Evolutionary conservation across 2,329 filamentous ascomycete species (phyloP).

Genomic region (Talaromyces pinophilus): DNA sequence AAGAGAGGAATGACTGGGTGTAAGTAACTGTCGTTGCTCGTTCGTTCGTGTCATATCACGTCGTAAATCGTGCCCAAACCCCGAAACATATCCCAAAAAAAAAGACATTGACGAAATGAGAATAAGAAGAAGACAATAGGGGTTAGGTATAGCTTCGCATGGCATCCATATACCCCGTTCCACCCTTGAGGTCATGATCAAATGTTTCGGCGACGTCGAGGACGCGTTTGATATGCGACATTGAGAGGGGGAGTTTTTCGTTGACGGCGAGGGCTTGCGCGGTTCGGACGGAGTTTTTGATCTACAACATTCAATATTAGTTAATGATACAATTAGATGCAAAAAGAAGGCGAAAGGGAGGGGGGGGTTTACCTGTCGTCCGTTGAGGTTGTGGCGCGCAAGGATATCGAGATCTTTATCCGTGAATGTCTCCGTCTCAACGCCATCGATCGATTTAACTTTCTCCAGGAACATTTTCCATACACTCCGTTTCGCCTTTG

Average conservation of each 20-base stretch:
- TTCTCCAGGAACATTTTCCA: constrained; percentile 82
- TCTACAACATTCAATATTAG: constrained; percentile 51
- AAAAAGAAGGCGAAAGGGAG: background rate
- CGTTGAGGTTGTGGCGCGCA: constrained; percentile 68
- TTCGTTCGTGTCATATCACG: background rate
- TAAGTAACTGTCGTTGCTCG: background rate
- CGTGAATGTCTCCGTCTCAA: constrained; percentile 50
- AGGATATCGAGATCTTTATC: constrained; percentile 67
- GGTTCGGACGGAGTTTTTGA: constrained; percentile 84
- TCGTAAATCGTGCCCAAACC: background rate
- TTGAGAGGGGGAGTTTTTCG: constrained; percentile 68
- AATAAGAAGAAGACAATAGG: constrained; percentile 1
- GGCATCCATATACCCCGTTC: constrained; percentile 75
- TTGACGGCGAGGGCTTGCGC: constrained; percentile 80
- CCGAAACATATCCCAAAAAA: background rate
- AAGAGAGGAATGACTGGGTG: background rate
- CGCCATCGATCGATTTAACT: constrained; percentile 65
- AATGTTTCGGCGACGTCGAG: constrained; percentile 83
- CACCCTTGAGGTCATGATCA: constrained; percentile 78
- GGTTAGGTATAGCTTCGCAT: constrained; percentile 70
- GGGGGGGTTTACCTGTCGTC: constrained; percentile 62
- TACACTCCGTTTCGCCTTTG: constrained; percentile 72
- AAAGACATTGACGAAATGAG: background rate
- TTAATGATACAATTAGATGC: background rate
- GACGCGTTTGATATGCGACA: constrained; percentile 78